Evolutionary conservation across 495 filamentous ascomycete species (phyloP), one percentile per base, ranked within the genome.

Genomic region (Pyrenopolyporus hunteri): DNA sequence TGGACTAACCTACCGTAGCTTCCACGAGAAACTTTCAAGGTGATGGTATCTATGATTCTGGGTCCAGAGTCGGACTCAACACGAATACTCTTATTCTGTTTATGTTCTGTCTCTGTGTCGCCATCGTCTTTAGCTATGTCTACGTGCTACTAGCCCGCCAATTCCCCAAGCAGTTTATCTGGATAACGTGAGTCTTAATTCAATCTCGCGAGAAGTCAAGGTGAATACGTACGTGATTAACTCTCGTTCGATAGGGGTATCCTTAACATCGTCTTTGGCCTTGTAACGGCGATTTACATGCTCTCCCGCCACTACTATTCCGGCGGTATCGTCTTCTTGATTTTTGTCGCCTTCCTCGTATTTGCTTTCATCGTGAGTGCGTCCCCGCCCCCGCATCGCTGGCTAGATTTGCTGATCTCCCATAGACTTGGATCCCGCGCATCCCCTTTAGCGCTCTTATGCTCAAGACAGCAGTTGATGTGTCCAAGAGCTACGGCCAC

Each of bases 401-500:
- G 23, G 1, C 2, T 17, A 9, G 9, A 4, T 14, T 10, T 57
- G 5, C 50, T 57, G 6, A 48, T 16, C 43, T 3, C 29, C 22
- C 20, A 71, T 82, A 89, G 73, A 85, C 82, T 61, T 97, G 93
- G 91, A 91, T 92, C 37, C 85, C 83, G 13, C 83, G 91, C 22
- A 97, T 97, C 43, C 92, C 91, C 0, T 96, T 96, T 73, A 90
- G 88, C 32, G 90, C 90, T 0, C 79, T 96, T 40, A 94, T 97
- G 91, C 78, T 98, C 13, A 86, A 92, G 74, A 92, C 89, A 0
- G 81, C 85, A 19, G 92, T 97, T 70, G 92, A 97, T 65, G 87
- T 97, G 0, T 86, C 92, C 5, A 91, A 89, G 56, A 81, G 73
- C 4, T 89, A 88, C 64, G 92, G 92, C 0, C 90, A 96, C 65